phyloP scores from a whole-genome alignment of 2,329 filamentous ascomycete genomes.

The Cyphellophora attinorum region DNA sequence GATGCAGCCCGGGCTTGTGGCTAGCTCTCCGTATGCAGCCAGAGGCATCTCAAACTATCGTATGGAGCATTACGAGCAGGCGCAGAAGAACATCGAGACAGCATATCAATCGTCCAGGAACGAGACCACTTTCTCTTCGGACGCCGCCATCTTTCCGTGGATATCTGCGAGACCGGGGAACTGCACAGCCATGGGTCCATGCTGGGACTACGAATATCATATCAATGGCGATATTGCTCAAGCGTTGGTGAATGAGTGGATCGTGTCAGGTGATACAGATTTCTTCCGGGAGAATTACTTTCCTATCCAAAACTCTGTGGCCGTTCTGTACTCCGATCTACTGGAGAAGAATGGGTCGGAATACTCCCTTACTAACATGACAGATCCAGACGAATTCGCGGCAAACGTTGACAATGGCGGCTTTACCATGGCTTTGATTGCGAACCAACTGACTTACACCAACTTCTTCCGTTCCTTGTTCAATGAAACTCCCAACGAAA shows the following conservation, averaged over 20 bases:
- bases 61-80: conserved; percentile 48
- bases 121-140: conserved; percentile 44
- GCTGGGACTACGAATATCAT: conserved; percentile 65
- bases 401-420: conserved; percentile 59
- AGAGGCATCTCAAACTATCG: conserved; percentile 58
- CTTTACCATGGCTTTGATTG: conserved; percentile 56
- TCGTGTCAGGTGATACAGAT: conserved; percentile 48
- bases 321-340: conserved; percentile 51
- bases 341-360: conserved; percentile 50
- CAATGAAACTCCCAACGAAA: conserved; percentile 45
- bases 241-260: conserved; percentile 51
- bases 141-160: conserved; percentile 58
- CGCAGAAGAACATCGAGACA: conserved; percentile 48
- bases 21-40: conserved; percentile 52
- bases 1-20: conserved; percentile 59
- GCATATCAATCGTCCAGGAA: conserved; percentile 51
- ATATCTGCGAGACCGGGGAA: conserved; percentile 59
- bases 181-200: conserved; percentile 54
- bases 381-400: conserved; percentile 64
- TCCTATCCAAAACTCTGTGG: conserved; percentile 55
- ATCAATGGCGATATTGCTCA: conserved; percentile 61
- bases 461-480: conserved; percentile 50
- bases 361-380: conserved; percentile 52
- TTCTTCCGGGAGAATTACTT: conserved; percentile 48
- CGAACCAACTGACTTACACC: conserved; percentile 45